phyloP scores from a whole-genome alignment of 2,329 filamentous ascomycete genomes.

The Aspergillus versicolor region DNA sequence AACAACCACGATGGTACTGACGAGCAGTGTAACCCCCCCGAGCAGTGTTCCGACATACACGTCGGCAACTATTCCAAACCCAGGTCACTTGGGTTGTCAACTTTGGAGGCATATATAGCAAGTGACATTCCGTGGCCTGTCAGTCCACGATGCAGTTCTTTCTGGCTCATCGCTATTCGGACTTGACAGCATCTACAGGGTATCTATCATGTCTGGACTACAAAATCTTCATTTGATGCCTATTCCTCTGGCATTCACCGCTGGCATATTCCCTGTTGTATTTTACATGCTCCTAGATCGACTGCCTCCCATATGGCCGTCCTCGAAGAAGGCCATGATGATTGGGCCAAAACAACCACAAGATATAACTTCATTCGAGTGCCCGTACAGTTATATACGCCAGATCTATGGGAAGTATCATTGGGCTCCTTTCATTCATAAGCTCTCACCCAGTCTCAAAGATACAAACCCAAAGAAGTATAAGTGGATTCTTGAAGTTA shows the following conservation, averaged over 20 bases:
- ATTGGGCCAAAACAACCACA: constrained; percentile 18
- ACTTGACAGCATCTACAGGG: neutral
- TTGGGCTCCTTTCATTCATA: constrained; percentile 23
- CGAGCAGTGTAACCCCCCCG: neutral
- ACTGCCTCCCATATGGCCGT: constrained; percentile 12
- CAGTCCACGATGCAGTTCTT: neutral
- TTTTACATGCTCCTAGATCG: constrained; percentile 13
- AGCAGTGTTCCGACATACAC: neutral
- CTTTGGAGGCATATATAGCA: neutral
- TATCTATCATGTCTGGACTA: constrained; percentile 5
- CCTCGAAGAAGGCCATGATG: constrained; percentile 16
- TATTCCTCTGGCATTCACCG: constrained; percentile 4
- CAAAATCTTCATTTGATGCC: constrained; percentile 7
- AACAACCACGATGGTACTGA: neutral
- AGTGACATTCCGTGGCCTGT: neutral
- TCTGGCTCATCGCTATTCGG: neutral
- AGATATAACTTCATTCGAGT: constrained; percentile 17
- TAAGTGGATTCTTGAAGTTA: constrained; percentile 21
- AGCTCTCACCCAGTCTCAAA: constrained; percentile 18
- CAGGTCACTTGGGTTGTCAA: neutral
- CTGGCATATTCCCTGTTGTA: constrained; percentile 8
- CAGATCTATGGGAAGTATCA: constrained; percentile 22
- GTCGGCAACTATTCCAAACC: neutral
- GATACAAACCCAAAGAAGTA: constrained; percentile 18
- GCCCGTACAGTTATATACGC: constrained; percentile 22